These are phyloP conservation scores for Cyberlindnera sargentensis DNA, from an alignment of 805 yeast genomes.

Conservation along the genomic window DNA sequence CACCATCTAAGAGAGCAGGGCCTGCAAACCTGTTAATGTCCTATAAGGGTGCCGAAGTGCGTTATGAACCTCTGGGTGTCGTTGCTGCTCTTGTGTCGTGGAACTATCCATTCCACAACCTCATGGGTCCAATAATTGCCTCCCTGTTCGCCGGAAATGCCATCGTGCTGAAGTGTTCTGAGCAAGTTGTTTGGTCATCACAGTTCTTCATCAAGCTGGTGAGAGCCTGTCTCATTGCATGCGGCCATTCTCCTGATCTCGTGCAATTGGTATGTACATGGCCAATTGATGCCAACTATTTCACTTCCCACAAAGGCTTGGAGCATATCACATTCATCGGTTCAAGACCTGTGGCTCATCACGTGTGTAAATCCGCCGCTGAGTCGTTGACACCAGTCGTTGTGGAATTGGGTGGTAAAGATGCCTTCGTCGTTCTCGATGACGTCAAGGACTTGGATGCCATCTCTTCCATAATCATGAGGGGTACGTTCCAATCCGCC, in stretches of 20 bases:
- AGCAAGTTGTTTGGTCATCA: constrained; percentile 94
- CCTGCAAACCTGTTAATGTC: constrained; percentile 80
- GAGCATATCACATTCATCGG: constrained; percentile 94
- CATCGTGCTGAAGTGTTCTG: constrained; percentile 88
- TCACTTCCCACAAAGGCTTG: constrained; percentile 76
- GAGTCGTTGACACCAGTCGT: constrained; percentile 89
- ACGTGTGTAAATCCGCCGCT: constrained; percentile 78
- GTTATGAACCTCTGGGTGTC: constrained; percentile 85
- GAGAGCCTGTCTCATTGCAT: constrained; percentile 60
- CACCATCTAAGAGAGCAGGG: constrained; percentile 69
- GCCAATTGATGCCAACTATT: constrained; percentile 82
- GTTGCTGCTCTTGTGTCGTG: constrained; percentile 90
- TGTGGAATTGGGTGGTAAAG: constrained; percentile 96
- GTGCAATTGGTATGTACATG: constrained; percentile 86
- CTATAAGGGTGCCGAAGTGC: constrained; percentile 87
- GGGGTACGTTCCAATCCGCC: constrained; percentile 95
- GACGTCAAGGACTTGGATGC: constrained; percentile 53
- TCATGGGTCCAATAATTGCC: constrained; percentile 89
- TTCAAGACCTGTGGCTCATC: constrained; percentile 89
- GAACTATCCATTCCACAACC: constrained; percentile 96
- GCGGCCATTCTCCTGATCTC: constrained; percentile 72
- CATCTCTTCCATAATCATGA: constrained; percentile 73
- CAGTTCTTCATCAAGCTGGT: constrained; percentile 68
- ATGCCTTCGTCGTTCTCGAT: constrained; percentile 81
- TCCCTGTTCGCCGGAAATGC: constrained; percentile 88